Conservation (phyloP, 1,284 basidiomycete species). For the Leccinum huronense region DNA sequence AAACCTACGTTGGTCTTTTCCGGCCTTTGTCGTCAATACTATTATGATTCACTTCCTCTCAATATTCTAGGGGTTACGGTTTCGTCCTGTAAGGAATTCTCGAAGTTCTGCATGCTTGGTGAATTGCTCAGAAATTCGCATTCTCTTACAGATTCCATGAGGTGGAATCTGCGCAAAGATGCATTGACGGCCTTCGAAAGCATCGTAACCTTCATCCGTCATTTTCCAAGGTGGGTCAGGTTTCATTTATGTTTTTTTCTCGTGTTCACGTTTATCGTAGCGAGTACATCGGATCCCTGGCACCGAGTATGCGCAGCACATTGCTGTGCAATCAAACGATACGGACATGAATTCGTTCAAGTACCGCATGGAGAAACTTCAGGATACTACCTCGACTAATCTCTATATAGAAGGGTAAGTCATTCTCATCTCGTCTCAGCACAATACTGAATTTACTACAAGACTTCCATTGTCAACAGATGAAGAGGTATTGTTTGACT, state of each 20-base stretch:
- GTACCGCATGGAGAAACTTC: slow-evolving; percentile 65
- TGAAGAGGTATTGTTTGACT: slow-evolving; percentile 34
- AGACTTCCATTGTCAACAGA: slow-evolving; percentile 61
- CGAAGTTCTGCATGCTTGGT: slow-evolving; percentile 2
- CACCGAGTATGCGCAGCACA: slow-evolving; percentile 48
- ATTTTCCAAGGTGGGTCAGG: slow-evolving; percentile 51
- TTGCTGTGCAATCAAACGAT: slow-evolving; percentile 20
- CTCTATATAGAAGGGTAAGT: slow-evolving; percentile 69
- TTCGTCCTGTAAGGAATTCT: slow-evolving; percentile 64
- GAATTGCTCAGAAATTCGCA: slow-evolving; percentile 2
- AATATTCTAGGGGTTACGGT: slow-evolving; percentile 62
- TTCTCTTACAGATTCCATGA: slow-evolving; percentile 51
- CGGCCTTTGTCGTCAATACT: not conserved
- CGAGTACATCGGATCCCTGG: slow-evolving; percentile 79
- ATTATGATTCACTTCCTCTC: slow-evolving; percentile 6
- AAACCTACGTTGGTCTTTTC: slow-evolving; percentile 39
- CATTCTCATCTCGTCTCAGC: not conserved
- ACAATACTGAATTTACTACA: slow-evolving; percentile 11
- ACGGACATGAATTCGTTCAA: slow-evolving; percentile 58
- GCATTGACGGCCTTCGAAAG: slow-evolving; percentile 62
- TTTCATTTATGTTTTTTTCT: not conserved
- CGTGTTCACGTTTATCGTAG: slow-evolving; percentile 35
- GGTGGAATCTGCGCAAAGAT: slow-evolving; percentile 63
- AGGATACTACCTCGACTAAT: slow-evolving; percentile 63
- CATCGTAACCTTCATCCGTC: slow-evolving; percentile 75